Evolutionary conservation across 2,329 filamentous ascomycete species (phyloP), one percentile per base, ranked within the genome.

Genomic region (Elsinoe perseae): DNA sequence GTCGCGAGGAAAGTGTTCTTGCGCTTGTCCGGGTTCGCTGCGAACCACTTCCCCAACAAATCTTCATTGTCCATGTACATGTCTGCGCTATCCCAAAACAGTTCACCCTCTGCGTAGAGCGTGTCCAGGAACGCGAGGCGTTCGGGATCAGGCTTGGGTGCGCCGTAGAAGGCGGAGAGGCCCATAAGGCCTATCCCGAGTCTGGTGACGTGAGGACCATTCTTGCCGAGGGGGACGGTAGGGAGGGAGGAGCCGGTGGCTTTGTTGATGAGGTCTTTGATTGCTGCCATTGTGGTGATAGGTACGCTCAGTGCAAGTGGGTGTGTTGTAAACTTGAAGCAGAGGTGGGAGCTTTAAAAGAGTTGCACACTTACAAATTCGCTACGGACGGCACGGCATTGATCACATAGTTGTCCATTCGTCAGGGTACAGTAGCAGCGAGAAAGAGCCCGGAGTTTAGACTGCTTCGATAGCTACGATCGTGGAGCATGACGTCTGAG

Each of bases 121-220:
- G 71, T 71, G 63, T 81, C 77, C 18, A 82, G 73, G 1, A 82
- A 61, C 2, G 71, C 71, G 57, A 81, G 70, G 2, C 77, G 74
- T 58, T 80, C 76, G 20, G 72, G 65, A 27, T 81, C 77, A 1
- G 77, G 71, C 52, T 74, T 76, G 4, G 69, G 63, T n/a, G 62
- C 58, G 50, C 77, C 76, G 60, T 80, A 80, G 64, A 74, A 75
- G 44, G 67, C 65, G 38, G 64, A 67, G 36, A 77, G 59, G 2
- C 78, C 77, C 79, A 82, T 82, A 20, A 77, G 67, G 14, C 80
- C 79, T 28, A 80, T 74, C 9, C 80, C 79, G 6, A 81, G 62
- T 7, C 72, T 70, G 2, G 75, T 72, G 28, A 83, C 75, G 18
- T 73, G 62, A 0, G 77, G 77, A 14, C 79, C 79, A 61, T 77